phyloP scores from a whole-genome alignment of 306 rosid genomes.

The Citrullus mucosospermus region DNA sequence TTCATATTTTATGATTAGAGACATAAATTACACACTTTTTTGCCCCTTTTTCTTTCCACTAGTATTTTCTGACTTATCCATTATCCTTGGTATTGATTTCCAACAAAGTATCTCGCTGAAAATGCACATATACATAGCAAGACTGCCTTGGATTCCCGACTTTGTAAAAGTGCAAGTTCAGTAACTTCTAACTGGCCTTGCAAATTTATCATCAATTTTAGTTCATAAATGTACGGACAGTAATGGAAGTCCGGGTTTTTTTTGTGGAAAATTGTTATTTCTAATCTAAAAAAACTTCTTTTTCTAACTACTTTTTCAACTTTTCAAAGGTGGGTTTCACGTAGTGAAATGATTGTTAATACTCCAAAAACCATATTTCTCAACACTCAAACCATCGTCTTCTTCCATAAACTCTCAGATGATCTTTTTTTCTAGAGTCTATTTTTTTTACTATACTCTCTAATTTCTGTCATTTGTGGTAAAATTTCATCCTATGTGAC shows the following conservation, averaged over 20 bases:
- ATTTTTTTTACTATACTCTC: too few species aligned
- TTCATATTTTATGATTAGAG: not conserved
- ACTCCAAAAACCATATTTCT: too few species aligned
- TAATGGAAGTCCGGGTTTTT: not conserved
- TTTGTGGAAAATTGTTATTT: too few species aligned
- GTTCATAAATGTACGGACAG: not conserved
- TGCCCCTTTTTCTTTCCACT: not conserved
- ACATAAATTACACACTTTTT: not conserved
- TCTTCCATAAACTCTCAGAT: too few species aligned
- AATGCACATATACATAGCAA: not conserved
- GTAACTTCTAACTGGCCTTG: not conserved
- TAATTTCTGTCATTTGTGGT: too few species aligned
- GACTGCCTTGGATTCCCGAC: not conserved
- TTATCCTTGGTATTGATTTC: not conserved
- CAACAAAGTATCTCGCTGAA: not conserved
- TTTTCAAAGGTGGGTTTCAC: too few species aligned
- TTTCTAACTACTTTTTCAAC: too few species aligned
- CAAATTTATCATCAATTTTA: not conserved
- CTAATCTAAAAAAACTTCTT: too few species aligned
- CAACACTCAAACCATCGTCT: too few species aligned
- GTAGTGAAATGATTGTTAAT: too few species aligned
- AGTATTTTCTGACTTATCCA: not conserved
- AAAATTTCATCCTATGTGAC: too few species aligned
- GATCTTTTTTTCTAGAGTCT: too few species aligned
- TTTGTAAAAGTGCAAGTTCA: not conserved